These are phyloP conservation scores for Tricholoma saponaceum DNA, from an alignment of 768 basidiomycete species.

Conservation along the genomic window DNA sequence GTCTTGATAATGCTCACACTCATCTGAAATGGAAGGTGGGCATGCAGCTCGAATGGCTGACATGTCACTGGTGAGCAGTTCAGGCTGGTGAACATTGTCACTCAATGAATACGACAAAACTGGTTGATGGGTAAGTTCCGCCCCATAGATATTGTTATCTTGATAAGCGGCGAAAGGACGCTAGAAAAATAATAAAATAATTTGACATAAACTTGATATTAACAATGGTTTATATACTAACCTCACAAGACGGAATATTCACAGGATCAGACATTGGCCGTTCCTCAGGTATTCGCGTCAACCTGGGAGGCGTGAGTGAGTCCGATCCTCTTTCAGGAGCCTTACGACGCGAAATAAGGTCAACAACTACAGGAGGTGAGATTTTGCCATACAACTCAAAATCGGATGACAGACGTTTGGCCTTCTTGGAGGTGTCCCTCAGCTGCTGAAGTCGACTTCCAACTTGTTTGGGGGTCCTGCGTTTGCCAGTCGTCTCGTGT, in stretches of 20 bases:
- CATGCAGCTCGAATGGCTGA: not conserved
- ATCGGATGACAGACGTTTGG: conserved; percentile 22
- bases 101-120: not conserved
- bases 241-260: not conserved
- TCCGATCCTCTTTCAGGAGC: conserved; percentile 4
- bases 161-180: not conserved
- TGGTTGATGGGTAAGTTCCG: not conserved
- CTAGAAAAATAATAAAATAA: not conserved
- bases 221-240: not conserved
- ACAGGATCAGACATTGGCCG: not conserved
- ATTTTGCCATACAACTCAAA: not conserved
- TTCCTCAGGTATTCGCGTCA: conserved; percentile 7
- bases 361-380: conserved; percentile 19
- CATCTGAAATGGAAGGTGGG: not conserved
- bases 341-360: conserved; percentile 24
- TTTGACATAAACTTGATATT: not conserved
- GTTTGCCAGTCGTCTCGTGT: conserved; percentile 43
- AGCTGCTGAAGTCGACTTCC: conserved; percentile 57
- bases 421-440: conserved; percentile 48
- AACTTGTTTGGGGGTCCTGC: conserved; percentile 54
- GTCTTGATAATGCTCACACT: not conserved
- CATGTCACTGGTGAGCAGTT: not conserved
- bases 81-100: not conserved
- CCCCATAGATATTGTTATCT: not conserved
- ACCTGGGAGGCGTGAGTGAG: not conserved